Percentiles rank a stretch among this genome's conserved stretches.
Conservation (phyloP, 441 rosid species). For the Aleurites moluccanus region DNA sequence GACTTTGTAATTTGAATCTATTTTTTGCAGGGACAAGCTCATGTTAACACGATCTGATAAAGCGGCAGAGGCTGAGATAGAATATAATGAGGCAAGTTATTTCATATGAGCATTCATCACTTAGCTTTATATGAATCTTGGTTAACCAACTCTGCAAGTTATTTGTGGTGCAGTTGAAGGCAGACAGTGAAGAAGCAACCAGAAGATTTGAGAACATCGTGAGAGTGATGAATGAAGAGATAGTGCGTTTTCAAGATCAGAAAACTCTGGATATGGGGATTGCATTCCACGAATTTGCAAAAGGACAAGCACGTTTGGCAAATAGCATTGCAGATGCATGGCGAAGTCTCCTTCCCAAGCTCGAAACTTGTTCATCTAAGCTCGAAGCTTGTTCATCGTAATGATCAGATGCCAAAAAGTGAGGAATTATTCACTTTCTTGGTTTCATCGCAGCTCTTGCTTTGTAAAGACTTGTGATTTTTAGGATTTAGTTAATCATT, state of each 20-base stretch:
- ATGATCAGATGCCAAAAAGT: conserved; percentile 21
- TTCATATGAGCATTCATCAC: not conserved
- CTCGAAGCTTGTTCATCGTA: conserved; percentile 68
- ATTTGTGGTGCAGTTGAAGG: conserved; percentile 66
- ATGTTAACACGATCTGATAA: conserved; percentile 85
- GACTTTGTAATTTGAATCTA: not conserved
- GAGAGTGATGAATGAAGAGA: conserved; percentile 83
- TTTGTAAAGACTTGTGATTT: conserved; percentile 23
- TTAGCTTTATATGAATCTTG: not conserved
- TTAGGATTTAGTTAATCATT: conserved; percentile 22
- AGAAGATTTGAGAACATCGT: conserved; percentile 74
- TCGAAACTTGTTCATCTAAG: conserved; percentile 75
- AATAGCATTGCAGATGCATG: conserved; percentile 84
- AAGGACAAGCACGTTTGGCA: conserved; percentile 93
- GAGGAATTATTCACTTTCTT: conserved; percentile 12
- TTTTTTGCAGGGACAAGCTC: conserved; percentile 75
- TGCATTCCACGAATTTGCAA: conserved; percentile 91
- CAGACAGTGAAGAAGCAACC: conserved; percentile 77
- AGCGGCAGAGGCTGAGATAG: conserved; percentile 88
- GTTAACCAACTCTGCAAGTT: conserved; percentile 9
- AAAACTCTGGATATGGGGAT: conserved; percentile 84
- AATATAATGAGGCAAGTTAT: conserved; percentile 72
- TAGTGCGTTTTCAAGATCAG: conserved; percentile 86
- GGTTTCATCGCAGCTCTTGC: conserved; percentile 4
- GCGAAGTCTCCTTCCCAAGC: conserved; percentile 97